Percentiles rank a stretch among this genome's conserved stretches.
Evolutionary conservation across 2,329 filamentous ascomycete genomes (phyloP).

Genomic region (Neofusicoccum kwambonambiense): DNA sequence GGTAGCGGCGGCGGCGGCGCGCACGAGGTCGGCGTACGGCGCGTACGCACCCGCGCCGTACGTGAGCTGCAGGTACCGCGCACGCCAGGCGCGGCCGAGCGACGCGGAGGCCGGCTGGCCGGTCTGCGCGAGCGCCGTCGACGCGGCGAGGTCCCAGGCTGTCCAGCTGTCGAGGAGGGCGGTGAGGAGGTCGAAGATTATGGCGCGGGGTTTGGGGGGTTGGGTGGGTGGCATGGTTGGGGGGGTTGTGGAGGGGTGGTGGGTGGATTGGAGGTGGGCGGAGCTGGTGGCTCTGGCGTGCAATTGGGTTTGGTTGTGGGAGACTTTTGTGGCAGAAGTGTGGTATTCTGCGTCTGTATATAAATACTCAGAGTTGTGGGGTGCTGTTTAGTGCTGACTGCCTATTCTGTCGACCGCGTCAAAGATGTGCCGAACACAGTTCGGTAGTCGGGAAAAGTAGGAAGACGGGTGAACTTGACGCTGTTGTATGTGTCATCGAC

Average conservation of each 20-base stretch:
- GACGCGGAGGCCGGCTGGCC: not conserved
- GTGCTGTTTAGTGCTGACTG: not conserved
- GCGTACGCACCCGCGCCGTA: slow-evolving; percentile 36
- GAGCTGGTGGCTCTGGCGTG: not conserved
- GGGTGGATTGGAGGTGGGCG: not conserved
- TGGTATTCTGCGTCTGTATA: not conserved
- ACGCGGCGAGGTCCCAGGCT: slow-evolving; percentile 32
- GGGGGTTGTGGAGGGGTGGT: not conserved
- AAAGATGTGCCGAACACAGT: not conserved
- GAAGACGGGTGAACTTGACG: not conserved
- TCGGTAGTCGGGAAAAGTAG: not conserved
- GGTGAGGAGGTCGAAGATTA: slow-evolving; percentile 45
- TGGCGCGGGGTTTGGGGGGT: slow-evolving; percentile 24
- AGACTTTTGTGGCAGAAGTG: not conserved
- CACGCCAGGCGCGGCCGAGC: slow-evolving; percentile 32
- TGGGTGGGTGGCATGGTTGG: not conserved
- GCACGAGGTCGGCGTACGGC: slow-evolving; percentile 24
- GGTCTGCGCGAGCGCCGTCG: slow-evolving; percentile 3
- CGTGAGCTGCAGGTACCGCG: slow-evolving; percentile 40
- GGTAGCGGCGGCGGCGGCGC: slow-evolving; percentile 23
- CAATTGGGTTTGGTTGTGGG: not conserved
- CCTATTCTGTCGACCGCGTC: not conserved
- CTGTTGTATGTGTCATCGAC: too few species aligned
- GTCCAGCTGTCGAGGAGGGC: slow-evolving; percentile 42
- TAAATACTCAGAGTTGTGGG: not conserved